Base-by-base conservation (phyloP, 768 basidiomycete genomes). In the Termitomyces sp. region DNA sequence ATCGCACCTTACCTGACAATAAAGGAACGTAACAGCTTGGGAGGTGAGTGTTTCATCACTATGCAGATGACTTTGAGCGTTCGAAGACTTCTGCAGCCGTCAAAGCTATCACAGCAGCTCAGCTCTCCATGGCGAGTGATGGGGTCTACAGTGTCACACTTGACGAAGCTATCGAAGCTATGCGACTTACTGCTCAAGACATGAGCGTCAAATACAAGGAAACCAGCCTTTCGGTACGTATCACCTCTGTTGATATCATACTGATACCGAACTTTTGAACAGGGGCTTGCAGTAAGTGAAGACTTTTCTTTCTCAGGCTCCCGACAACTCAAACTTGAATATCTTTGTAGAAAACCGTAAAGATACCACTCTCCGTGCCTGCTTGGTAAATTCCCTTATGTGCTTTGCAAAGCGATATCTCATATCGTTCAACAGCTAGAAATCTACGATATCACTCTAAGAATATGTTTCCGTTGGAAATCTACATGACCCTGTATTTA, bases 181-280 rank as follows among this genome's bases (percentile, higher is more conserved):
- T 96, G 93, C 81, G 92, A 29, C 71, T 96, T 52, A 97, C 94
- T 6, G 95, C 96, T 32, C 80, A 84, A n/a, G 92, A 95, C 72
- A 96, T 96, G 94, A 94, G 92, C 63, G 84, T 90, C 66, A 94
- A 95, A 73, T 96, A 96, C 72, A 97, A 96, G 71, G 95, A 98
- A 75, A 98, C 95, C 0, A 93, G 91, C 73, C 83, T 98, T 65
- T 93, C 92, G 45, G 94, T 91, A 69, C 65, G 87, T 76, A 40
- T 50, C 14, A 6, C 10, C 57, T 29, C 5, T 20, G 38, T 48
- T 42, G 5, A 29, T 32, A 34, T 60, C 47, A 61, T 38, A 29
- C 46, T 54, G 25, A 36, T 55, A 29, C 12, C 29, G 5, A 20
- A 34, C 37, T 57, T 50, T 42, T 60, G 50, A 46, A 36, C 55